Evolutionary conservation across 2,329 filamentous ascomycete genomes (phyloP).

Genomic region (Aspergillus flavus): DNA sequence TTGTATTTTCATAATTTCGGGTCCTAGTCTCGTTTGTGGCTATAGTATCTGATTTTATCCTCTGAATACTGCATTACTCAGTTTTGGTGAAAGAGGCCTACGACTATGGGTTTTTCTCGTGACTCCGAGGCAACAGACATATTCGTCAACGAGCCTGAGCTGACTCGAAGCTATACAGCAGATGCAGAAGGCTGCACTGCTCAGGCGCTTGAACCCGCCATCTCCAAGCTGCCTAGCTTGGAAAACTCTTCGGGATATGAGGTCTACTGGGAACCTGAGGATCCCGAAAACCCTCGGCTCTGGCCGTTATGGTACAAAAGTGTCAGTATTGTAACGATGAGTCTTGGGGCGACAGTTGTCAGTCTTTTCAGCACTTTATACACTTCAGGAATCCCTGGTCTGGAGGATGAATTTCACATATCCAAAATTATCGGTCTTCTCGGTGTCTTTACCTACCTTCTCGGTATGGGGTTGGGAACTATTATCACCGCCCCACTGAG

Average conservation of each 20-base stretch:
- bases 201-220: not conserved
- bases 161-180: conserved; percentile 5
- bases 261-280: conserved; percentile 15
- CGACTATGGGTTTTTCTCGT: not conserved
- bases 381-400: conserved; percentile 19
- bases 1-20: no score
- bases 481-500: conserved; percentile 69
- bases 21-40: no score
- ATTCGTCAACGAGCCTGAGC: not conserved
- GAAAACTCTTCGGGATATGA: conserved; percentile 14
- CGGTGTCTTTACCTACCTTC: conserved; percentile 75
- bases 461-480: conserved; percentile 69
- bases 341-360: conserved; percentile 19
- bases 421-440: conserved; percentile 13
- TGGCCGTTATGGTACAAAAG: conserved; percentile 23
- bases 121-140: not conserved
- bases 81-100: not conserved
- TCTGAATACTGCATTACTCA: not conserved
- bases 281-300: conserved; percentile 19
- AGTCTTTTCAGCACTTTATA: conserved; percentile 23
- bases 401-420: conserved; percentile 20
- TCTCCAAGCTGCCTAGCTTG: conserved; percentile 4
- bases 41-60: not conserved
- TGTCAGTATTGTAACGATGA: conserved; percentile 16
- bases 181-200: conserved; percentile 2